Conservation (phyloP, 1,139 yeast species). For the Hyphopichia burtonii region DNA sequence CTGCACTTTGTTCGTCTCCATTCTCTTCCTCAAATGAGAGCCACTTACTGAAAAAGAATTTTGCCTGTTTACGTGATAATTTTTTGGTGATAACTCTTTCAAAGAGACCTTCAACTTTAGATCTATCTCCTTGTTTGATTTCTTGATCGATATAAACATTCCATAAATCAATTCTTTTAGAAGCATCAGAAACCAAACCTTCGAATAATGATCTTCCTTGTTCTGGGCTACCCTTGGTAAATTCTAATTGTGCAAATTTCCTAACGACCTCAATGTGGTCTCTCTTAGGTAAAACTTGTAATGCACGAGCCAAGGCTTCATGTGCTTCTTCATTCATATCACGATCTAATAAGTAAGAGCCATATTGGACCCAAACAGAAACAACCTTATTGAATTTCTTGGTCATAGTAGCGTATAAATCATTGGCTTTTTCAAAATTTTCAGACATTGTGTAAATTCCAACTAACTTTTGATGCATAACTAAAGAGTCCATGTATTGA, state of each 20-base stretch:
- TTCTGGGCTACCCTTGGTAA: slow-evolving; percentile 82
- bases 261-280: slow-evolving; percentile 79
- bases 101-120: slow-evolving; percentile 71
- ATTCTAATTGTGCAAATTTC: slow-evolving; percentile 89
- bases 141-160: slow-evolving; percentile 93
- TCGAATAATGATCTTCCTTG: slow-evolving; percentile 94
- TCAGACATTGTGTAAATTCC: slow-evolving; percentile 75
- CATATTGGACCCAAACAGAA: slow-evolving; percentile 77
- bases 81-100: slow-evolving; percentile 74
- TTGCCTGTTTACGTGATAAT: slow-evolving; percentile 87
- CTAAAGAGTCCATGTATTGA: slow-evolving; percentile 86
- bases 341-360: slow-evolving; percentile 69
- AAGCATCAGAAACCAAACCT: slow-evolving; percentile 85
- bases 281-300: slow-evolving; percentile 70
- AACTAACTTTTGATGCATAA: slow-evolving; percentile 77
- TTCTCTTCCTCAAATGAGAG: slow-evolving; percentile 69
- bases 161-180: slow-evolving; percentile 93
- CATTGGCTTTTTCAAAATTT: slow-evolving; percentile 67
- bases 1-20: slow-evolving; percentile 69
- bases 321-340: slow-evolving; percentile 60
- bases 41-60: slow-evolving; percentile 94
- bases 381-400: slow-evolving; percentile 80
- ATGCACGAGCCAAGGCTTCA: slow-evolving; percentile 67
- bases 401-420: slow-evolving; percentile 60
- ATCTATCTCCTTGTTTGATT: slow-evolving; percentile 59